phyloP scores from a whole-genome alignment of 257 asterid species.

The Rubia yunnanensis region DNA sequence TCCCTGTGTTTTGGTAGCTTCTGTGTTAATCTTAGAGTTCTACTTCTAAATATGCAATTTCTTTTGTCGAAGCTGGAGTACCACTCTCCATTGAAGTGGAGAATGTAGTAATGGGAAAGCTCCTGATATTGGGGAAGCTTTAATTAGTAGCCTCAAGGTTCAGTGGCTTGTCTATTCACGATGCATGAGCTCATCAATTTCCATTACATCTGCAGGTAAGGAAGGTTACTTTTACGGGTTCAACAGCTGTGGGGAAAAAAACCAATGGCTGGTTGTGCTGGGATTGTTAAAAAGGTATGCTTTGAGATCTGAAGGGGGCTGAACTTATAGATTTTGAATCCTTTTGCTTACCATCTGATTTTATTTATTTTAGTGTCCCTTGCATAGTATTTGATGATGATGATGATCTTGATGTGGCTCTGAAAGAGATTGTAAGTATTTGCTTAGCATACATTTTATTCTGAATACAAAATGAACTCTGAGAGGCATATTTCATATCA shows the following conservation, averaged over 20 bases:
- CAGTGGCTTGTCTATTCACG: background rate
- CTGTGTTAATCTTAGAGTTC: background rate
- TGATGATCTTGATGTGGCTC: conserved; percentile 91
- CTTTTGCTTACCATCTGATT: conserved; percentile 10
- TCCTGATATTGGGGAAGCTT: conserved; percentile 74
- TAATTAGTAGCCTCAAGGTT: conserved; percentile 69
- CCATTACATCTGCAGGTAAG: conserved; percentile 58
- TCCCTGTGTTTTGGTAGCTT: background rate
- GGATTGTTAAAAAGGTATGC: conserved; percentile 78
- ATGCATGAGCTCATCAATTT: background rate
- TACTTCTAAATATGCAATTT: conserved; percentile 3
- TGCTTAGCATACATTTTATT: background rate
- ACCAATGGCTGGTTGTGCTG: conserved; percentile 91
- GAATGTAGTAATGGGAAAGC: conserved; percentile 96
- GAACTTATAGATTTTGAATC: background rate
- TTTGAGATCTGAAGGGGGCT: conserved; percentile 7
- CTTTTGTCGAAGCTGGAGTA: conserved; percentile 34
- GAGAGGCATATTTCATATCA: background rate
- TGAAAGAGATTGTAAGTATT: conserved; percentile 74
- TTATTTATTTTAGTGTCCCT: conserved; percentile 66
- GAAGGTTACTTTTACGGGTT: conserved; percentile 93
- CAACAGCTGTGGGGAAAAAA: conserved; percentile 94
- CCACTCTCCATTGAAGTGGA: too few relatives aligned
- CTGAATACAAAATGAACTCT: background rate
- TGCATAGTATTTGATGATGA: conserved; percentile 95